Conservation (phyloP, 2,329 filamentous ascomycete species). For the Cercospora berteroae region DNA sequence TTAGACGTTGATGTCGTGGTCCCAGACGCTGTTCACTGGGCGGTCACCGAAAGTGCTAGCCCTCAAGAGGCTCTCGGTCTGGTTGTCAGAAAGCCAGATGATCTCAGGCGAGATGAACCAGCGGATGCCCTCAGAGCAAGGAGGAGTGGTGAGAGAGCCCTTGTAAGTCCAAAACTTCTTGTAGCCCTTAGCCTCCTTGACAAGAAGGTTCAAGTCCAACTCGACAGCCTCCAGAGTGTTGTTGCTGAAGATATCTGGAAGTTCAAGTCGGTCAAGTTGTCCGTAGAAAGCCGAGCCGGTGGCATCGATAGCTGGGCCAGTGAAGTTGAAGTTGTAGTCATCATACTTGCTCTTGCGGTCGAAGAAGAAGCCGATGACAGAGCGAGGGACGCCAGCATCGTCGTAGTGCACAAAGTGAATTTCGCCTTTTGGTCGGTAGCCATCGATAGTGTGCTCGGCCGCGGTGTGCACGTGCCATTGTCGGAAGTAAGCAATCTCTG, state of each 20-base stretch:
- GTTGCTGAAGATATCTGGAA: conserved; percentile 20
- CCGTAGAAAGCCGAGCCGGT: conserved; percentile 42
- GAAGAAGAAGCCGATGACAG: conserved; percentile 50
- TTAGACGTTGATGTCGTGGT: conserved; percentile 11
- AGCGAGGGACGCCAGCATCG: conserved; percentile 42
- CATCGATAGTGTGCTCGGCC: conserved; percentile 50
- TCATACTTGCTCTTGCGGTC: conserved; percentile 35
- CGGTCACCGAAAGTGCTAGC: conserved; percentile 48
- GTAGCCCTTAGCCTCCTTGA: conserved; percentile 43
- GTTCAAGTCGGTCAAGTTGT: conserved; percentile 35
- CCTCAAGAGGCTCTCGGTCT: conserved; percentile 49
- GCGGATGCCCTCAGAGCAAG: conserved; percentile 48
- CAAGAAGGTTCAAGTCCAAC: conserved; percentile 37
- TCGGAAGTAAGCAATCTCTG: conserved; percentile 47
- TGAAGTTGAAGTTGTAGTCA: conserved; percentile 30
- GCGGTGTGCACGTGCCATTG: conserved; percentile 55
- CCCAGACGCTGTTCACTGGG: conserved; percentile 41
- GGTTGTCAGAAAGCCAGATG: conserved; percentile 44
- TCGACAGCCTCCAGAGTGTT: conserved; percentile 11
- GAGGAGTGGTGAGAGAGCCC: conserved; percentile 50
- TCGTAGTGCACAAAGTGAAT: conserved; percentile 52
- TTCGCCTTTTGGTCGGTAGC: conserved; percentile 47
- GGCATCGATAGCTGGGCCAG: not conserved
- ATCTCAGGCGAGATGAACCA: conserved; percentile 48
- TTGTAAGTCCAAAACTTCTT: conserved; percentile 52